Conservation (phyloP, 2,329 filamentous ascomycete genomes). For the Claviceps sp. region DNA sequence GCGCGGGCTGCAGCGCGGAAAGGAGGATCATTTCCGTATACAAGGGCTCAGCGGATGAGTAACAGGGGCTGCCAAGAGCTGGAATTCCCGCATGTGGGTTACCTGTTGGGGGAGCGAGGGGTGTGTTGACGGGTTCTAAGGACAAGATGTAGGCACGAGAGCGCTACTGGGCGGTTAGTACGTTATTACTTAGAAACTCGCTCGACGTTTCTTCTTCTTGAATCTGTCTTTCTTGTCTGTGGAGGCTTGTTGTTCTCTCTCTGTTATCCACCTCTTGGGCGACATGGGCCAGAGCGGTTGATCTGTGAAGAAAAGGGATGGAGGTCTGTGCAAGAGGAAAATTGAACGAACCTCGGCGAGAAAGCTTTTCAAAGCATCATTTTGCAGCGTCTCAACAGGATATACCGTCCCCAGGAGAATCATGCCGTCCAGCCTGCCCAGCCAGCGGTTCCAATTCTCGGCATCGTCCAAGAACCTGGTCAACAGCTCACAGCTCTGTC, state of each 20-base stretch:
- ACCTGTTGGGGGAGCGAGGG: conserved; percentile 38
- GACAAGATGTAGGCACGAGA: conserved; percentile 49
- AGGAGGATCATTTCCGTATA: conserved; percentile 52
- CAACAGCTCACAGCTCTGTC: conserved; percentile 48
- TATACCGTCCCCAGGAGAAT: conserved; percentile 36
- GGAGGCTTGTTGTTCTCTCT: neutral
- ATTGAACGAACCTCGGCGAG: conserved; percentile 30
- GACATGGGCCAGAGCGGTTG: no score
- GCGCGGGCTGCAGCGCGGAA: conserved; percentile 34
- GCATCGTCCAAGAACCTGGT: conserved; percentile 44
- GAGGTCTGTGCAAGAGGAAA: neutral
- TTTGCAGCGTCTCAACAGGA: conserved; percentile 24
- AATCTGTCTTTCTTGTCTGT: neutral
- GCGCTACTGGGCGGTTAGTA: conserved; percentile 25
- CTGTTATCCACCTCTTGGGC: neutral
- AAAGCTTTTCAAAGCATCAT: conserved; percentile 33
- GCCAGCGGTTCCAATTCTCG: conserved; percentile 35
- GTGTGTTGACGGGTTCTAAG: conserved; percentile 33
- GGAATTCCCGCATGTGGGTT: conserved; percentile 29
- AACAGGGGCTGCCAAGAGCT: conserved; percentile 48
- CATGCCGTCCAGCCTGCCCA: conserved; percentile 31
- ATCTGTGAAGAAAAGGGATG: neutral
- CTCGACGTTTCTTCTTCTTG: neutral
- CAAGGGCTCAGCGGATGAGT: conserved; percentile 49
- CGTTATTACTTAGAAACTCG: neutral